These are phyloP conservation scores for Brasenia schreberi DNA, from an alignment of 164 flowering plant genomes.

Conservation along the genomic window DNA sequence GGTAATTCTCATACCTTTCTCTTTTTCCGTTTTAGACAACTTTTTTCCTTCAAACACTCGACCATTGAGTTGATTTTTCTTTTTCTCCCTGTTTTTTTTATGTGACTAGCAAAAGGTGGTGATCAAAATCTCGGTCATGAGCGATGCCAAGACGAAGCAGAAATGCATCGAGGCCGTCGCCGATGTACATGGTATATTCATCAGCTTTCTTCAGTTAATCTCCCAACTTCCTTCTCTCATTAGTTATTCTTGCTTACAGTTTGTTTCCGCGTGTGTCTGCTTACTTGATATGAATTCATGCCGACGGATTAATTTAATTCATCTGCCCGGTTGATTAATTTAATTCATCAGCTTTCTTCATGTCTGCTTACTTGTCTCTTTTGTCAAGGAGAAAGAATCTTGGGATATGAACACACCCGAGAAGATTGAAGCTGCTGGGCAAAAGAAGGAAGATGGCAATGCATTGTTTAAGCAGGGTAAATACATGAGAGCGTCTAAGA, in stretches of 20 bases:
- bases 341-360: too few species aligned
- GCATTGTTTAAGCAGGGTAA: too few species aligned
- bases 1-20: neutral
- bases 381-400: too few species aligned
- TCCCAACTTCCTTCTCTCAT: neutral
- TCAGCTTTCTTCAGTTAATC: neutral
- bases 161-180: constrained; percentile 95
- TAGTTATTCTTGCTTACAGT: neutral
- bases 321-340: too few species aligned
- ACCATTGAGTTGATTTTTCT: neutral
- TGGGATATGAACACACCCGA: too few species aligned
- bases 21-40: neutral
- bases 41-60: neutral
- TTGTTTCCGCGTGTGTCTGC: neutral
- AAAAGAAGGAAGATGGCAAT: too few species aligned
- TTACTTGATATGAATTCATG: too few species aligned
- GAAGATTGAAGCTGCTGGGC: too few species aligned
- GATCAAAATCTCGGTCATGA: constrained; percentile 79
- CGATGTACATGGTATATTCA: constrained; percentile 50
- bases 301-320: too few species aligned
- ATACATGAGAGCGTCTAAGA: too few species aligned
- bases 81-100: neutral
- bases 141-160: constrained; percentile 83
- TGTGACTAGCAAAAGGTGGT: constrained; percentile 51
- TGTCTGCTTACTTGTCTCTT: too few species aligned